Percentiles rank a stretch among this genome's conserved stretches.
These are phyloP conservation scores for Persicaria maculosa DNA, from an alignment of 148 eudicot genomes.

Conservation along the genomic window DNA sequence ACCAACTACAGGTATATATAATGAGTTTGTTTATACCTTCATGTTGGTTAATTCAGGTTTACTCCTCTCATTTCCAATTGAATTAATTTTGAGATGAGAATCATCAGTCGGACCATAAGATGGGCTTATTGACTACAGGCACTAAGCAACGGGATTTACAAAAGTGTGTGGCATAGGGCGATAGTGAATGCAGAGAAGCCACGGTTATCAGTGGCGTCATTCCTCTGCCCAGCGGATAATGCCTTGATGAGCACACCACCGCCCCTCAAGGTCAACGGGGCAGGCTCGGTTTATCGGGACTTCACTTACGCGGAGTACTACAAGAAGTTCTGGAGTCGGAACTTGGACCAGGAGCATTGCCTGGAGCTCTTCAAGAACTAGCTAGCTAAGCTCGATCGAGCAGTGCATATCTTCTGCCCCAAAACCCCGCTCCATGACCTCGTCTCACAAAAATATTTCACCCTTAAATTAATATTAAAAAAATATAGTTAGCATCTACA, in stretches of 20 bases:
- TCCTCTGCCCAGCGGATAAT: slow-evolving; percentile 51
- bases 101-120: not conserved
- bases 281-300: slow-evolving; percentile 36
- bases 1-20: slow-evolving; percentile 57
- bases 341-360: slow-evolving; percentile 66
- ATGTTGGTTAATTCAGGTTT: too few species aligned
- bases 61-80: not conserved
- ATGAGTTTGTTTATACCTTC: too few species aligned
- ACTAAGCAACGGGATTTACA: slow-evolving; percentile 67
- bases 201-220: slow-evolving; percentile 74
- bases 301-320: slow-evolving; percentile 76
- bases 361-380: slow-evolving; percentile 62
- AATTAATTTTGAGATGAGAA: not conserved
- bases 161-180: slow-evolving; percentile 88
- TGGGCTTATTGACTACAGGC: slow-evolving; percentile 35
- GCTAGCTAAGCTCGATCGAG: too few species aligned
- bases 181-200: slow-evolving; percentile 50
- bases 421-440: too few species aligned
- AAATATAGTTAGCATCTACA: too few species aligned
- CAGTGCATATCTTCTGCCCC: too few species aligned
- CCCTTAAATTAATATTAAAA: too few species aligned
- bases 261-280: slow-evolving; percentile 35
- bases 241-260: slow-evolving; percentile 62
- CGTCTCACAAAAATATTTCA: too few species aligned
- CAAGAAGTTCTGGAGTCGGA: slow-evolving; percentile 71